Percentiles rank a stretch among this genome's conserved stretches.
Conservation (phyloP, 78 protist genomes). For the Neovahlkampfia damariscottae region DNA sequence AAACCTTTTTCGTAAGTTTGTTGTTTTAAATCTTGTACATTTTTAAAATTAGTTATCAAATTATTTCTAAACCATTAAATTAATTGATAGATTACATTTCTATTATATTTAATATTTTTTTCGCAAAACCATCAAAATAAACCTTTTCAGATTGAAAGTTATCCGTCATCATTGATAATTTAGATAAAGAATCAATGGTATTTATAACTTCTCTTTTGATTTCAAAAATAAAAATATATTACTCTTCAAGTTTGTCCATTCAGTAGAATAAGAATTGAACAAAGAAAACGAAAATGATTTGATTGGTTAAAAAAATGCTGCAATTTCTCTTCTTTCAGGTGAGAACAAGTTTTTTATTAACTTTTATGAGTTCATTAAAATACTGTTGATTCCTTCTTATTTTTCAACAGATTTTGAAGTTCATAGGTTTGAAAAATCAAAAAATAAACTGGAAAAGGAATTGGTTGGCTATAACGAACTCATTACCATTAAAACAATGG, state of each 20-base stretch:
- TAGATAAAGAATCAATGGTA: neutral
- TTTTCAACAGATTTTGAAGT: slow-evolving; percentile 11
- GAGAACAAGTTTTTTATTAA: neutral
- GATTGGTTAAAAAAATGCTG: neutral
- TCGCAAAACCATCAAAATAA: too few species aligned
- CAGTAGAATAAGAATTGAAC: neutral
- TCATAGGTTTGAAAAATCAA: slow-evolving; percentile 78
- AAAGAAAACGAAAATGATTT: neutral
- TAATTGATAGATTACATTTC: too few species aligned
- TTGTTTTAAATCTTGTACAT: neutral
- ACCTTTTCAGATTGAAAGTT: neutral
- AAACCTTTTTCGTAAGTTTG: neutral
- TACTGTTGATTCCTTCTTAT: neutral
- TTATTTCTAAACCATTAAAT: too few species aligned
- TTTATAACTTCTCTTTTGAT: neutral
- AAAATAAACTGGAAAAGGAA: slow-evolving; percentile 93
- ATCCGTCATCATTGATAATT: neutral
- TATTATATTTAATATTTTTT: too few species aligned
- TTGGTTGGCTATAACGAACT: slow-evolving; percentile 92
- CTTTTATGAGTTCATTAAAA: neutral
- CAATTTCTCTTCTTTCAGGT: neutral
- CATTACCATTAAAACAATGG: slow-evolving; percentile 69
- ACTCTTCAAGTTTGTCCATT: neutral
- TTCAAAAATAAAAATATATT: neutral
- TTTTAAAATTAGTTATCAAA: too few species aligned